phyloP scores from a whole-genome alignment of 768 basidiomycete species.

The Leccinum disarticulatum region DNA sequence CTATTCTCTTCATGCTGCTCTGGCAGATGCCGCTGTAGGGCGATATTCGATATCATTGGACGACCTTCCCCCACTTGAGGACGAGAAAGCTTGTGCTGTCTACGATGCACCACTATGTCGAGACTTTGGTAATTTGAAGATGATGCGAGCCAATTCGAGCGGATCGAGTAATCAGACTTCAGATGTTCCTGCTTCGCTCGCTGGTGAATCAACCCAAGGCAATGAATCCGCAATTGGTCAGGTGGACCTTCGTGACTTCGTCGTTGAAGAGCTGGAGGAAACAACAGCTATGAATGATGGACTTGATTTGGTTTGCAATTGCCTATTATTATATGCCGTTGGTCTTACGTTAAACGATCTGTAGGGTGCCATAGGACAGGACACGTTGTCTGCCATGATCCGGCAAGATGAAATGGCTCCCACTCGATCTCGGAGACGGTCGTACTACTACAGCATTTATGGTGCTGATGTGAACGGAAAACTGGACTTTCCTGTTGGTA shows the following conservation, averaged over 20 bases:
- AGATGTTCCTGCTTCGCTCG: conserved; percentile 1
- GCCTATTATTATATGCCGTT: background rate
- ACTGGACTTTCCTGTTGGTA: conserved; percentile 60
- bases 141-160: conserved; percentile 21
- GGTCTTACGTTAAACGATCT: conserved; percentile 10
- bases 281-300: conserved; percentile 12
- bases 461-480: conserved; percentile 46
- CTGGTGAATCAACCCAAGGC: conserved; percentile 12
- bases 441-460: conserved; percentile 44
- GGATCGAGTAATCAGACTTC: conserved; percentile 13
- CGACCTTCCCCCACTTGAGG: conserved; percentile 55
- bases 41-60: conserved; percentile 54
- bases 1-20: conserved; percentile 43
- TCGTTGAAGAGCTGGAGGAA: conserved; percentile 20
- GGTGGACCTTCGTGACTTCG: conserved; percentile 19
- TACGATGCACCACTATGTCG: conserved; percentile 56
- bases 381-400: conserved; percentile 72
- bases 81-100: conserved; percentile 41
- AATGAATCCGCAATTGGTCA: conserved; percentile 12
- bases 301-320: conserved; percentile 26
- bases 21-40: conserved; percentile 47
- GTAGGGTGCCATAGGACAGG: conserved; percentile 71
- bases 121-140: conserved; percentile 44
- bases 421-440: conserved; percentile 55
- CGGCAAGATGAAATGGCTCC: conserved; percentile 68